A percentile compares a stretch with the other conserved stretches of the same genome.
Evolutionary conservation across 106 monocot genomes (phyloP).

Genomic region (Dactylorhiza incarnata): DNA sequence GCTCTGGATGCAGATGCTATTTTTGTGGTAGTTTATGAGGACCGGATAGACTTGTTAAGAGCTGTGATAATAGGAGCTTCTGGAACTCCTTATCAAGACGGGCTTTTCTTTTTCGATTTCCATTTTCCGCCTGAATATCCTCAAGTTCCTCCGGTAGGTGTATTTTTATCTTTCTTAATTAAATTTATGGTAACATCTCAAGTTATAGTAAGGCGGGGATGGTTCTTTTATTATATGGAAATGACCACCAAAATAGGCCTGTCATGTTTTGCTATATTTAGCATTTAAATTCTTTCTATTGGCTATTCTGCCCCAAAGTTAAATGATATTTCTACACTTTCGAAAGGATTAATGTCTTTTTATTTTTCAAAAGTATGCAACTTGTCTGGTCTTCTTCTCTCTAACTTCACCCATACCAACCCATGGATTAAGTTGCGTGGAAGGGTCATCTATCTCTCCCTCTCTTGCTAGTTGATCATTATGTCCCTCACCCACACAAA

Average conservation of each 20-base stretch:
- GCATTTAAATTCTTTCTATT: not conserved
- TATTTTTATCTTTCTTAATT: not conserved
- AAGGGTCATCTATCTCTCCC: too few species aligned
- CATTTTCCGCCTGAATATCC: slow-evolving; percentile 78
- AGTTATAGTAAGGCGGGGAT: not conserved
- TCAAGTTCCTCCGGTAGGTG: slow-evolving; percentile 80
- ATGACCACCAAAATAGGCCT: too few species aligned
- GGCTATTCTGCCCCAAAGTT: too few species aligned
- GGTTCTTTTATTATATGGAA: too few species aligned
- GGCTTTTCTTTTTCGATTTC: slow-evolving; percentile 99
- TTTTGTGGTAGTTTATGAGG: slow-evolving; percentile 90
- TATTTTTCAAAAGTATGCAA: too few species aligned
- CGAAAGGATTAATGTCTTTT: not conserved
- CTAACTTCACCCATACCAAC: too few species aligned
- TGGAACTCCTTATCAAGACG: slow-evolving; percentile 99
- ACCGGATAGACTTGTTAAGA: slow-evolving; percentile 91
- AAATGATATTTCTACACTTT: too few species aligned
- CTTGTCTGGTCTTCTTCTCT: not conserved
- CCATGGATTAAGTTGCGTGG: too few species aligned
- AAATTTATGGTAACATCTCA: not conserved
- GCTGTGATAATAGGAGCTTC: slow-evolving; percentile 87
- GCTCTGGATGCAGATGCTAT: slow-evolving; percentile 56
- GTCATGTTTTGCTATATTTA: not conserved
- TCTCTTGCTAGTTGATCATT: too few species aligned
- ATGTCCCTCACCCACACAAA: too few species aligned